Percentiles rank a stretch among this genome's conserved stretches.
phyloP scores from a whole-genome alignment of 352 stramenopile species.

The Globisporangium spiculum region DNA sequence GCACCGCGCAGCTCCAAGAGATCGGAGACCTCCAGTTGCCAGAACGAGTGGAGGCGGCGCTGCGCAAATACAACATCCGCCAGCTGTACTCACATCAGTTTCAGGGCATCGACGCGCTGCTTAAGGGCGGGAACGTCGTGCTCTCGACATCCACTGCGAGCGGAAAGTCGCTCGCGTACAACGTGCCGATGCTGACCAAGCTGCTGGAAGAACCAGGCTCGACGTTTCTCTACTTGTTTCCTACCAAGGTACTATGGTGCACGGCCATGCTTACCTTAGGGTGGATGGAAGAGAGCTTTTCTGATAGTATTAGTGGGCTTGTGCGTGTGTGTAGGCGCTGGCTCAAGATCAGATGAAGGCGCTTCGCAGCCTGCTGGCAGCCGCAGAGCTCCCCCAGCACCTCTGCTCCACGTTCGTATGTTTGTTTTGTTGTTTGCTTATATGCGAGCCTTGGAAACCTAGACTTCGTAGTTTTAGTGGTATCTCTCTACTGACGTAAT shows the following conservation, averaged over 20 bases:
- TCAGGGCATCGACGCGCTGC: slow-evolving; percentile 84
- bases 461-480: not conserved
- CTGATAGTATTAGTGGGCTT: not conserved
- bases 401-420: slow-evolving; percentile 71
- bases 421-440: not conserved
- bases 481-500: not conserved
- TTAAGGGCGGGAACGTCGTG: slow-evolving; percentile 88
- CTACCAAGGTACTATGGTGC: slow-evolving; percentile 85
- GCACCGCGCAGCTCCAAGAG: slow-evolving; percentile 39
- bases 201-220: slow-evolving; percentile 50
- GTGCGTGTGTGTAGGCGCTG: slow-evolving; percentile 59
- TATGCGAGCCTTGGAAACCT: not conserved
- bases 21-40: slow-evolving; percentile 41
- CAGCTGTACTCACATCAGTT: slow-evolving; percentile 93
- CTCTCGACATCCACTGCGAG: slow-evolving; percentile 96
- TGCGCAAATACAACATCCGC: slow-evolving; percentile 49
- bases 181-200: slow-evolving; percentile 89
- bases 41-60: slow-evolving; percentile 28
- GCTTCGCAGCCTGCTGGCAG: slow-evolving; percentile 67
- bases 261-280: not conserved
- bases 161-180: slow-evolving; percentile 97
- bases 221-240: slow-evolving; percentile 95
- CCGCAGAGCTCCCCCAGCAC: slow-evolving; percentile 39
- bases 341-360: slow-evolving; percentile 97
- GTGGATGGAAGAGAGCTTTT: not conserved